These are phyloP conservation scores for Marasmius tenuissimus DNA, from an alignment of 1,284 basidiomycete species.

Conservation along the genomic window DNA sequence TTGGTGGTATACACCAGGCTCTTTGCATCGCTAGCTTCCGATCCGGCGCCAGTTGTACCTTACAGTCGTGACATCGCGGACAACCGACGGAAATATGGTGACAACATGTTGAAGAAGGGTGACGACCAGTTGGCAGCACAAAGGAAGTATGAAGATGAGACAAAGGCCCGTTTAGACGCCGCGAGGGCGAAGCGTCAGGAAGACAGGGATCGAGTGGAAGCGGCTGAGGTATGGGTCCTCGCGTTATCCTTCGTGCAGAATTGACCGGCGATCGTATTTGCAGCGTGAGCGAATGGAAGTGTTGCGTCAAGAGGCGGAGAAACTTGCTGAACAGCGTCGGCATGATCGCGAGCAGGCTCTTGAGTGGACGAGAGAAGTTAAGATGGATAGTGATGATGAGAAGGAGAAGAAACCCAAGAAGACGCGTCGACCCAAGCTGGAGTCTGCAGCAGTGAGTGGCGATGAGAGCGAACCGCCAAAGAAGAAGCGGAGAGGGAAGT, in stretches of 20 bases:
- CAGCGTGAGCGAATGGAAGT: conserved; percentile 60
- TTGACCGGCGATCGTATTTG: not conserved
- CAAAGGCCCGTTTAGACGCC: conserved; percentile 70
- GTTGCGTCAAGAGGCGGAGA: conserved; percentile 60
- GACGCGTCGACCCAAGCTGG: conserved; percentile 51
- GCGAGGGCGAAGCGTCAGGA: conserved; percentile 69
- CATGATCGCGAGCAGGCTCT: conserved; percentile 77
- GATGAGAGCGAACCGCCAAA: conserved; percentile 41
- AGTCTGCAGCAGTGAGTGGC: conserved; percentile 49
- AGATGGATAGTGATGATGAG: conserved; percentile 76
- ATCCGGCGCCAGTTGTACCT: conserved; percentile 69
- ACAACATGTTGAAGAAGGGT: conserved; percentile 76
- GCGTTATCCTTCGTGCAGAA: not conserved
- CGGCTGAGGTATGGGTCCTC: conserved; percentile 51
- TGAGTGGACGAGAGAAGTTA: conserved; percentile 69
- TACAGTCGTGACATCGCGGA: conserved; percentile 87
- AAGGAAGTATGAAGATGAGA: conserved; percentile 72
- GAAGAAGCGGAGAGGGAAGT: conserved; percentile 13
- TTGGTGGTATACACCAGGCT: conserved; percentile 45
- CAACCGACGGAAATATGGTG: conserved; percentile 85
- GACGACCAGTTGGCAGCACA: conserved; percentile 80
- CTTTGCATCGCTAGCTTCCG: conserved; percentile 79
- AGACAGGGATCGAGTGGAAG: conserved; percentile 61
- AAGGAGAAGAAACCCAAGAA: conserved; percentile 66
- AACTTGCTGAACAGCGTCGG: conserved; percentile 72